Evolutionary conservation across 768 basidiomycete species (phyloP).

Genomic region (Crassisporium funariophilum): DNA sequence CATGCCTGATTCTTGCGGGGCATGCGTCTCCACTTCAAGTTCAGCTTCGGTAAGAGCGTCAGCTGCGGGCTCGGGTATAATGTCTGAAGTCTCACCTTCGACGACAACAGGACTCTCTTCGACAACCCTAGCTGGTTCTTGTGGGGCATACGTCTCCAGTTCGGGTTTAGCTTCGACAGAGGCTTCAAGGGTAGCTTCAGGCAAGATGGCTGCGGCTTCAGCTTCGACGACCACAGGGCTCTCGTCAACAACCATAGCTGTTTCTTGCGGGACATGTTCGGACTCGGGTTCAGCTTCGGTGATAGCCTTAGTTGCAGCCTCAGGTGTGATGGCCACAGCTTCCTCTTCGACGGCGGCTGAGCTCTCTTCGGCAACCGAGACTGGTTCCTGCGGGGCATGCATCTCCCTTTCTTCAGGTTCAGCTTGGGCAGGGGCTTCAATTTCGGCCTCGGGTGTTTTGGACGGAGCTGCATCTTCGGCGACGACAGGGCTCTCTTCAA

Average conservation of each 20-base stretch:
- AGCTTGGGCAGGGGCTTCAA: background rate
- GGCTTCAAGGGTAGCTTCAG: background rate
- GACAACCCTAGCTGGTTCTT: background rate
- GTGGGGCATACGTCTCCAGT: background rate
- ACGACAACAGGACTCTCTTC: background rate
- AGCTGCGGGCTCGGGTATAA: background rate
- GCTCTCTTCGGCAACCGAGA: background rate
- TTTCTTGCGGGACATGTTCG: background rate
- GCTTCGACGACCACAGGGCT: background rate
- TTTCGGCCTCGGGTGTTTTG: background rate
- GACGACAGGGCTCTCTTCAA: background rate
- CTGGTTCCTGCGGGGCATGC: background rate
- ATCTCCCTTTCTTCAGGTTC: slow-evolving; percentile 2
- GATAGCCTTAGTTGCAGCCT: background rate
- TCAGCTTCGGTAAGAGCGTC: background rate
- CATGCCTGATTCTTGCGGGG: background rate
- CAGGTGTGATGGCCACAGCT: background rate
- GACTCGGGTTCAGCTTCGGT: slow-evolving; percentile 11
- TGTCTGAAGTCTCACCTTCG: slow-evolving; percentile 6
- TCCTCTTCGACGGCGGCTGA: slow-evolving; percentile 7
- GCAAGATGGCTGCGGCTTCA: background rate
- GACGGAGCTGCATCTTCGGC: background rate
- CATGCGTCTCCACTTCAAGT: too few relatives aligned
- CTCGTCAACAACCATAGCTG: background rate
- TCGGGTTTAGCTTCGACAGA: background rate